Evolutionary conservation across 148 eudicot genomes (phyloP), one percentile per base, ranked within the genome.

Genomic region (Rhododendron mucronatum): DNA sequence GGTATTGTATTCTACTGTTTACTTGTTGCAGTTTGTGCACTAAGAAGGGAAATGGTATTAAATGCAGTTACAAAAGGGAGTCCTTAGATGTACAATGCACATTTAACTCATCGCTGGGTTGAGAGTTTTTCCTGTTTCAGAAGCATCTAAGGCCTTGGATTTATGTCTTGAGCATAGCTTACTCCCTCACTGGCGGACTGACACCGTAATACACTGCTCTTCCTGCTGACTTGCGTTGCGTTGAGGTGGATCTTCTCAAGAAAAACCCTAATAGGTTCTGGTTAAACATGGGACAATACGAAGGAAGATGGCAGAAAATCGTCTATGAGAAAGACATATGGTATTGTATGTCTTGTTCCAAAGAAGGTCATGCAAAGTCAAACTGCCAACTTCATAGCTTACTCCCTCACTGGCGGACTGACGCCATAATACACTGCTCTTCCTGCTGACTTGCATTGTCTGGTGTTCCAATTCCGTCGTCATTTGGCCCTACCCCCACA

Each of bases 331-430:
- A 41, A 41, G 7, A 5, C 45, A 6, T 41, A 0, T 5, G 45
- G 45, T 41, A 41, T 41, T 41, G 45, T 41, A 41, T 0, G 45
- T 41, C 45, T 41, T 41, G 45, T 41, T 41, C 45, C 45, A 41
- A 41, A 41, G 45, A 41, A 39, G 44, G 44, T 41, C 45, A 41
- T 41, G 45, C 45, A 41, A 41, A 41, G 45, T 41, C 45, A 41
- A 41, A 92, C 61, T 92, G 95, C 37, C 15, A 41, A 41, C 45
- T 41, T 41, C 45, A 41, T 41, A 67, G 74, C 33, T 67, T 67
- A 67, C 75, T 69, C 37, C 75, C 37, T 69, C 75, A 69, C 33
- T 69, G 75, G 75, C 37, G 75, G 16, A 28, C 16, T 69, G 75
- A 28, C 20, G 75, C 75, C 75, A 69, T 69, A 28, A 69, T 69